Conservation (phyloP, 2,329 filamentous ascomycete genomes). For the Neonectria punicea region DNA sequence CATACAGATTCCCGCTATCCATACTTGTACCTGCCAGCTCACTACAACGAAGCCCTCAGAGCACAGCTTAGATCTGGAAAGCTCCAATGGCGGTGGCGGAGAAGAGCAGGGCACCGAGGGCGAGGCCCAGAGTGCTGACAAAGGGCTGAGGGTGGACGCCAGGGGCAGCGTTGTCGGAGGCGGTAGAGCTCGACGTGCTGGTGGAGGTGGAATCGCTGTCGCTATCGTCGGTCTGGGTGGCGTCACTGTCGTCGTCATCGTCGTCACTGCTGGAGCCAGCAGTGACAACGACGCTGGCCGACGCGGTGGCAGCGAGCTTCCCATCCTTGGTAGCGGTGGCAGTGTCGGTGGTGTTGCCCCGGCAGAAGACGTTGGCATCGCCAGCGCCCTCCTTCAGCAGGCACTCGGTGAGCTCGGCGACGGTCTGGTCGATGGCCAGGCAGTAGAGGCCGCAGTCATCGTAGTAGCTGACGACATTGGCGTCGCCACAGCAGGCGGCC, state of each 20-base stretch:
- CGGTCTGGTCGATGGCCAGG: constrained; percentile 47
- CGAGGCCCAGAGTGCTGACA: constrained; percentile 47
- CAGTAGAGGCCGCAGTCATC: constrained; percentile 63
- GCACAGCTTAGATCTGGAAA: constrained; percentile 37
- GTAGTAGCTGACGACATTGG: constrained; percentile 57
- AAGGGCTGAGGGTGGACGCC: constrained; percentile 36
- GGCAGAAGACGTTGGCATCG: constrained; percentile 57
- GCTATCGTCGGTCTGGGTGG: constrained; percentile 7
- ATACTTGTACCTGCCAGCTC: not conserved
- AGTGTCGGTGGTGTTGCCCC: constrained; percentile 49
- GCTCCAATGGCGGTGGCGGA: constrained; percentile 45
- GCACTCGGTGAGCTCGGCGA: constrained; percentile 48
- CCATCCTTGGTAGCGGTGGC: constrained; percentile 43
- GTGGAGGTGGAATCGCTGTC: constrained; percentile 6
- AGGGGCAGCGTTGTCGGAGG: constrained; percentile 35
- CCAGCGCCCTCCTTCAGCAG: constrained; percentile 52
- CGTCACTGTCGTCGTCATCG: constrained; percentile 11
- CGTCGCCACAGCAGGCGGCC: constrained; percentile 56
- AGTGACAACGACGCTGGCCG: constrained; percentile 46
- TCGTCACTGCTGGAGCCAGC: constrained; percentile 20
- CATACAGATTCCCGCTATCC: not conserved
- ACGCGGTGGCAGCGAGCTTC: constrained; percentile 43
- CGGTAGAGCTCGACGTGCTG: constrained; percentile 28
- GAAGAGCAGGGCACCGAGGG: constrained; percentile 51
- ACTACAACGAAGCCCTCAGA: not conserved